Evolutionary conservation across 176 grass and related monocot species (phyloP).

Genomic region (Pontederia crassipes): DNA sequence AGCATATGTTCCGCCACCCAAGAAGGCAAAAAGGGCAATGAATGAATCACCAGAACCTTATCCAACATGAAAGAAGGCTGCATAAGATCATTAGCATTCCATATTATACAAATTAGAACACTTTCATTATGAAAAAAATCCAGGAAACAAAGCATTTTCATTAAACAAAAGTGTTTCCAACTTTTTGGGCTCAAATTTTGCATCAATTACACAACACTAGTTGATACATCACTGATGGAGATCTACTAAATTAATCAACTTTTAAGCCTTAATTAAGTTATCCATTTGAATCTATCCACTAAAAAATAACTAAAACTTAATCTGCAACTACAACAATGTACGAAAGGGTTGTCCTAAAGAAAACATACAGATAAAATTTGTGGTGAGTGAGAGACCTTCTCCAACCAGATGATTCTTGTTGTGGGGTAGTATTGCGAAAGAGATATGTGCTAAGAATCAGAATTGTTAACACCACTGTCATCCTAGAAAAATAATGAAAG

Average conservation of each 20-base stretch:
- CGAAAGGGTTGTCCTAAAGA: constrained; percentile 61
- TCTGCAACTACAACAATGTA: constrained; percentile 65
- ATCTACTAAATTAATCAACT: no score
- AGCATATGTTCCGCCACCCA: constrained; percentile 96
- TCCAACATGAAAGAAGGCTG: constrained; percentile 93
- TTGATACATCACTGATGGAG: no score
- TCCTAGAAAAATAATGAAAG: constrained; percentile 36
- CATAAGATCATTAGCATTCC: constrained; percentile 20
- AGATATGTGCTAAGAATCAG: constrained; percentile 96
- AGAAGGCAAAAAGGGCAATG: constrained; percentile 94
- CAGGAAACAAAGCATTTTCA: no score
- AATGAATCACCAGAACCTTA: constrained; percentile 98
- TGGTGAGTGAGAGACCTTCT: constrained; percentile 38
- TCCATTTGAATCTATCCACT: no score
- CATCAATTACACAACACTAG: no score
- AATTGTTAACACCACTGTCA: constrained; percentile 77
- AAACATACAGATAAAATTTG: constrained; percentile 13
- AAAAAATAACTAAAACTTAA: no score
- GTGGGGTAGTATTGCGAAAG: constrained; percentile 65
- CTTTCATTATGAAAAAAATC: background rate
- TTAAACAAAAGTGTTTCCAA: background rate
- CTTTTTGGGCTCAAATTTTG: no score
- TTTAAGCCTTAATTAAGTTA: no score
- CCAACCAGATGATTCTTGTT: constrained; percentile 81
- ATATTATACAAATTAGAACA: no score